These are phyloP conservation scores for Coemansia sp. DNA, from an alignment of 192 early-diverging fungal genomes.

Conservation along the genomic window DNA sequence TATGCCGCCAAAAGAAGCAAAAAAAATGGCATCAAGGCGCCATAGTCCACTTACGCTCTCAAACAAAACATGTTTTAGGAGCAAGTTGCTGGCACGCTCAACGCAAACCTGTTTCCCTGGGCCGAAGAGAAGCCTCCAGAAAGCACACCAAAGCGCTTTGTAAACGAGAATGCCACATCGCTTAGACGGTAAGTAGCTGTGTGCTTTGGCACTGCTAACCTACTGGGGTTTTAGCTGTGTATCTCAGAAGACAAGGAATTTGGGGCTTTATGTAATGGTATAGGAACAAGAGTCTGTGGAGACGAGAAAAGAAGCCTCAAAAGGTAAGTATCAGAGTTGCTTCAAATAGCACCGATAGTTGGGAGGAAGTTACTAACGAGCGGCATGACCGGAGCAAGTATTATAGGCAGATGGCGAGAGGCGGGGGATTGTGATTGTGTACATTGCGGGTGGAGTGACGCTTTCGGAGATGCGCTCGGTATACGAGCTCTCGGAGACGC, in stretches of 20 bases:
- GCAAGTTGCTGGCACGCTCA: conserved; percentile 11
- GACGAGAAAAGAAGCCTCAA: background rate
- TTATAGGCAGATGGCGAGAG: background rate
- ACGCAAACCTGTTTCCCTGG: conserved; percentile 35
- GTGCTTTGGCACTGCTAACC: background rate
- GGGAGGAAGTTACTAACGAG: too few species aligned
- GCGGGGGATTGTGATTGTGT: conserved; percentile 33
- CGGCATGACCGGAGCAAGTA: too few species aligned
- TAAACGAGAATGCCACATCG: conserved; percentile 24
- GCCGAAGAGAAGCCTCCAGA: conserved; percentile 15
- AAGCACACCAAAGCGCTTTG: conserved; percentile 19
- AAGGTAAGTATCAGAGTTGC: background rate
- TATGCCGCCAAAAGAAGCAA: background rate
- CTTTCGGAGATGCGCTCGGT: conserved; percentile 45
- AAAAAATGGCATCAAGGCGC: background rate
- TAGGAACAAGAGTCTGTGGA: conserved; percentile 10
- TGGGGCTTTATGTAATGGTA: background rate
- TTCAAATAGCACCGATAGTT: too few species aligned
- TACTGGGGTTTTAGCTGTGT: background rate
- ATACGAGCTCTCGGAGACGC: conserved; percentile 40
- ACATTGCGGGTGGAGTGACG: conserved; percentile 47
- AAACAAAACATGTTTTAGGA: conserved; percentile 4
- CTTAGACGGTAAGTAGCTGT: conserved; percentile 27
- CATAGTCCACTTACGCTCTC: too few species aligned
- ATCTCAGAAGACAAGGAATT: too few species aligned